These are phyloP conservation scores for Ceratobasidium sp. DNA, from an alignment of 1,284 basidiomycete genomes.

Conservation along the genomic window DNA sequence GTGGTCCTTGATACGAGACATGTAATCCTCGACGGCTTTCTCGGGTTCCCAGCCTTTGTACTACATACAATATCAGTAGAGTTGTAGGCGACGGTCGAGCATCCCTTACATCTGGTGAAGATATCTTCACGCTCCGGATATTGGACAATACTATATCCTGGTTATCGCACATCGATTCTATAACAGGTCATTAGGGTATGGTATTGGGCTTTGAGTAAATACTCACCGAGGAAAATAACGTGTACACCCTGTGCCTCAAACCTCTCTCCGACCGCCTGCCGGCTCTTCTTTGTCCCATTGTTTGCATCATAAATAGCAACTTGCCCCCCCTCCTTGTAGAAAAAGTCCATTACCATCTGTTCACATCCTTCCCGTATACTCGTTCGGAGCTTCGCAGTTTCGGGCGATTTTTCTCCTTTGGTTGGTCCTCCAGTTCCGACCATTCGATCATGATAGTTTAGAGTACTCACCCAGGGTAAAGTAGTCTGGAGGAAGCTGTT, in stretches of 20 bases:
- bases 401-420: constrained; percentile 78
- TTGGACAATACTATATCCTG: constrained; percentile 94
- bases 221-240: constrained; percentile 90
- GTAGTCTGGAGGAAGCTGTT: constrained; percentile 91
- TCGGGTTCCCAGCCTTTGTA: constrained; percentile 95
- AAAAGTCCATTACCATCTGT: constrained; percentile 90
- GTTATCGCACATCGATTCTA: constrained; percentile 89
- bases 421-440: constrained; percentile 41
- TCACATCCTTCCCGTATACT: constrained; percentile 86
- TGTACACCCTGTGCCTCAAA: constrained; percentile 88
- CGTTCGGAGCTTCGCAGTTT: constrained; percentile 82
- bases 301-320: constrained; percentile 99
- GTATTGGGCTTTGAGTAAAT: no score
- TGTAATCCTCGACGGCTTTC: constrained; percentile 92
- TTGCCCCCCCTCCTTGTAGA: constrained; percentile 80
- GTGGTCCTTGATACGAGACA: constrained; percentile 87
- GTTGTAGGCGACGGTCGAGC: background rate
- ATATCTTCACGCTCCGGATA: constrained; percentile 97
- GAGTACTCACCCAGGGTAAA: constrained; percentile 79
- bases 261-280: constrained; percentile 82
- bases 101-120: constrained; percentile 90
- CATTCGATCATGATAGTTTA: background rate
- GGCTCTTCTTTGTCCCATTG: constrained; percentile 80
- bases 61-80: constrained; percentile 59
- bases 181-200: background rate